A percentile compares a stretch with the other conserved stretches of the same genome.
phyloP scores from a whole-genome alignment of 805 yeast genomes.

The Metschnikowia baotianmanensis region DNA sequence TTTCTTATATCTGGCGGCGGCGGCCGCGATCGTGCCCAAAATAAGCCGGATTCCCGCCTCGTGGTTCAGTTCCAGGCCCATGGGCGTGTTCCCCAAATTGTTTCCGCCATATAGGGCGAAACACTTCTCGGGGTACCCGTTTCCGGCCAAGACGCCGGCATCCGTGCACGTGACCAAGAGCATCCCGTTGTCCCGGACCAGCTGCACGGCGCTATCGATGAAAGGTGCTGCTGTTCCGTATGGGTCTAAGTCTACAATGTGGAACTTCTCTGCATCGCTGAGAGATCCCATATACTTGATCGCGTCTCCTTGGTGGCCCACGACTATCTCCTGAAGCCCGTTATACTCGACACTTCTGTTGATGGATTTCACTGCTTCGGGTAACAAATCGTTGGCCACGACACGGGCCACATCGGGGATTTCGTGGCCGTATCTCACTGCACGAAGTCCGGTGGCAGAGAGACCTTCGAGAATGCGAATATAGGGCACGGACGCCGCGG shows the following conservation, averaged over 20 bases:
- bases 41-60: conserved; percentile 91
- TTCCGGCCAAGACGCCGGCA: conserved; percentile 92
- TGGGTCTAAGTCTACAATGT: conserved; percentile 92
- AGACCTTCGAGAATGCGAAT: conserved; percentile 81
- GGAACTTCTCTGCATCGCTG: conserved; percentile 51
- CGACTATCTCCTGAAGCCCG: conserved; percentile 53
- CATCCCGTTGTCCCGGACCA: conserved; percentile 80
- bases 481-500: conserved; percentile 7
- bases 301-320: conserved; percentile 85
- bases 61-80: conserved; percentile 72
- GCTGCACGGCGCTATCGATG: conserved; percentile 85
- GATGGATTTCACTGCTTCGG: conserved; percentile 83
- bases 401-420: conserved; percentile 71
- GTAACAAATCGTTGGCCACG: conserved; percentile 86
- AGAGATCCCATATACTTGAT: conserved; percentile 66
- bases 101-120: conserved; percentile 93
- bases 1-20: conserved; percentile 89
- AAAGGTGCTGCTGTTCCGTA: conserved; percentile 98
- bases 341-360: conserved; percentile 69
- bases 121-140: conserved; percentile 95
- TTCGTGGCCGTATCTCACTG: conserved; percentile 90
- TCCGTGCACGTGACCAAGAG: conserved; percentile 94
- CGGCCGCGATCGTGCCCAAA: conserved; percentile 65
- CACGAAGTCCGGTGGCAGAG: conserved; percentile 93
- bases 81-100: conserved; percentile 59